A percentile compares a stretch with the other conserved stretches of the same genome.
Evolutionary conservation across 495 filamentous ascomycete genomes (phyloP).

Genomic region (Xanthoparmelia taractica): DNA sequence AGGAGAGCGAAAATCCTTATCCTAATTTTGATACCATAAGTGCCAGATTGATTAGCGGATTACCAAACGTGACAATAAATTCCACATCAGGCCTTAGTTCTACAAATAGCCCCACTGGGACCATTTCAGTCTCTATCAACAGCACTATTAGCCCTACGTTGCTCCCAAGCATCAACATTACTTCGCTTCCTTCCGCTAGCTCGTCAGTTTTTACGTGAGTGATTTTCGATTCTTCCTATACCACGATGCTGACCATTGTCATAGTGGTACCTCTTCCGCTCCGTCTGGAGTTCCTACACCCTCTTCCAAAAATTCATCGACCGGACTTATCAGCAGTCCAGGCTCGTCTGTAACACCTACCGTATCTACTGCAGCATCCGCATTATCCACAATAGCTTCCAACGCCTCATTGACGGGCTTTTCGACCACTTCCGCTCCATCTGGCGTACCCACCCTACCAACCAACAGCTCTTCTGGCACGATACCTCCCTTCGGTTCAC

Average conservation of each 20-base stretch:
- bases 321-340: neutral
- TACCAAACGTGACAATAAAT: neutral
- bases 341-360: neutral
- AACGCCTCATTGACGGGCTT: too few relatives aligned
- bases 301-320: neutral
- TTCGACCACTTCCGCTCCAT: too few relatives aligned
- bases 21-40: conserved; percentile 7
- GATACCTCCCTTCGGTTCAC: too few relatives aligned
- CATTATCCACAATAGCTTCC: neutral
- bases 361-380: neutral
- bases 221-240: too few relatives aligned
- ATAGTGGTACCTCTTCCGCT: neutral
- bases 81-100: neutral
- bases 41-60: conserved; percentile 6
- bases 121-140: neutral
- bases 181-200: neutral
- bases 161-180: neutral
- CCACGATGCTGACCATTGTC: neutral
- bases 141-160: neutral
- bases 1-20: neutral
- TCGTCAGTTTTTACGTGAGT: neutral
- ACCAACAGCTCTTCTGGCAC: too few relatives aligned
- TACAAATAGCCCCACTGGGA: neutral
- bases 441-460: too few relatives aligned
- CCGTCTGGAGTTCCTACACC: neutral